These are phyloP conservation scores for Zymoseptoria tritici DNA, from an alignment of 2,329 filamentous ascomycete species.

Conservation along the genomic window DNA sequence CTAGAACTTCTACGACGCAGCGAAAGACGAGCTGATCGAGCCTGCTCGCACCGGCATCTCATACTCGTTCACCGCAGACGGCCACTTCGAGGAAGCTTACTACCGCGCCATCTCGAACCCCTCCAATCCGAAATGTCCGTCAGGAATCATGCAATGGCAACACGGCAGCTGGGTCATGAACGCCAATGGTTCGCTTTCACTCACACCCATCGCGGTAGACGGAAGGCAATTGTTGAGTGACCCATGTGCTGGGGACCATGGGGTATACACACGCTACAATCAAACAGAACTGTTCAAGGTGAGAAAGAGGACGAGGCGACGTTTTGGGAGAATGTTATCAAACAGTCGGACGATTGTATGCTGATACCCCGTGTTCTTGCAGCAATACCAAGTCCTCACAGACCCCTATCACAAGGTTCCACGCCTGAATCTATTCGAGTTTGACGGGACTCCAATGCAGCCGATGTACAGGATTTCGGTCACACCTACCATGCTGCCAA, in stretches of 20 bases:
- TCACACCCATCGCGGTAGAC: slow-evolving; percentile 57
- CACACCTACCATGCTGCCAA: slow-evolving; percentile 63
- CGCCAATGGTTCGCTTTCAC: slow-evolving; percentile 50
- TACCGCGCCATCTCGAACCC: slow-evolving; percentile 62
- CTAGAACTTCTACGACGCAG: slow-evolving; percentile 62
- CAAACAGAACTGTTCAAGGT: slow-evolving; percentile 57
- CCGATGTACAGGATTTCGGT: slow-evolving; percentile 59
- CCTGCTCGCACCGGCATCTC: slow-evolving; percentile 61
- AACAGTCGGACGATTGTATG: neutral
- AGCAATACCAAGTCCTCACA: slow-evolving; percentile 41
- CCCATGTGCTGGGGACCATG: slow-evolving; percentile 51
- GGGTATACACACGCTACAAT: slow-evolving; percentile 60
- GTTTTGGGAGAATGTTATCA: neutral
- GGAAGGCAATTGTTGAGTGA: slow-evolving; percentile 60
- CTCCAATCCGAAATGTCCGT: slow-evolving; percentile 51
- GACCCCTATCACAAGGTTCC: slow-evolving; percentile 56
- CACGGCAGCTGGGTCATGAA: slow-evolving; percentile 56
- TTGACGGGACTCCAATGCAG: slow-evolving; percentile 58
- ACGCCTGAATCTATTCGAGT: slow-evolving; percentile 57
- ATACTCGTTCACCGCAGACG: slow-evolving; percentile 64
- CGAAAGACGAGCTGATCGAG: slow-evolving; percentile 59
- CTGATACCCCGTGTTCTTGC: neutral
- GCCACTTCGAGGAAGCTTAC: slow-evolving; percentile 61
- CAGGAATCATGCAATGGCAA: slow-evolving; percentile 64
- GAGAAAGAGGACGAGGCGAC: slow-evolving; percentile 12